These are phyloP conservation scores for Lentinus polychrous DNA, from an alignment of 1,284 basidiomycete species.

Conservation along the genomic window DNA sequence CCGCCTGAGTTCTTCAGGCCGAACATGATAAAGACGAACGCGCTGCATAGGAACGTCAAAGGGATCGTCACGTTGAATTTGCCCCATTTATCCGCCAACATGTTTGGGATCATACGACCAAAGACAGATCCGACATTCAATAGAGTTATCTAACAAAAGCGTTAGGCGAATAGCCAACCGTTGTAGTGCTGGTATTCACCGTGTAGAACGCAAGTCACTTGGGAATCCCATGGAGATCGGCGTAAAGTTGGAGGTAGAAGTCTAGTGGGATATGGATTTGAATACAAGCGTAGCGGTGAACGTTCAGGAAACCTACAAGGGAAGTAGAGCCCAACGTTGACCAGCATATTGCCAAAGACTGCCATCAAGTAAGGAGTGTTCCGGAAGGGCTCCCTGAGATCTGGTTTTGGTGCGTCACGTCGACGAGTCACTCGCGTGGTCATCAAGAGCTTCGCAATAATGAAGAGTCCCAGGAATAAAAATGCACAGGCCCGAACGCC, in stretches of 20 bases:
- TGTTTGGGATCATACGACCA: slow-evolving; percentile 12
- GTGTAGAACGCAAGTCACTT: slow-evolving; percentile 5
- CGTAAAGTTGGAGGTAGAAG: slow-evolving; percentile 7
- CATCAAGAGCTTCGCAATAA: slow-evolving; percentile 11
- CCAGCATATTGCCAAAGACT: background rate
- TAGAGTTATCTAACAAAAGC: background rate
- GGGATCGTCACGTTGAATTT: slow-evolving; percentile 8
- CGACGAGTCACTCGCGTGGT: slow-evolving; percentile 6
- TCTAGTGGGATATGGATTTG: background rate
- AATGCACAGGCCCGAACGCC: slow-evolving; percentile 20
- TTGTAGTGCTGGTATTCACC: background rate
- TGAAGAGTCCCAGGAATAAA: slow-evolving; percentile 11
- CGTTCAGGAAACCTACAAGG: background rate
- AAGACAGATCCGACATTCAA: slow-evolving; percentile 3
- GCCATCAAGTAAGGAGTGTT: slow-evolving; percentile 5
- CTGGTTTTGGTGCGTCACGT: background rate
- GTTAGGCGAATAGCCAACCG: background rate
- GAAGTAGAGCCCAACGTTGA: background rate
- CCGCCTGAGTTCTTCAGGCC: slow-evolving; percentile 11
- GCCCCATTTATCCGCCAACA: slow-evolving; percentile 8
- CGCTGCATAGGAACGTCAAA: slow-evolving; percentile 6
- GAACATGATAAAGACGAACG: slow-evolving; percentile 17
- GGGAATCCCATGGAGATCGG: background rate
- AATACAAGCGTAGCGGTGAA: no score
- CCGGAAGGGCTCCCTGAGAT: slow-evolving; percentile 10